Base-by-base conservation (phyloP, 208 protist species). In the Lotmaria passim region DNA sequence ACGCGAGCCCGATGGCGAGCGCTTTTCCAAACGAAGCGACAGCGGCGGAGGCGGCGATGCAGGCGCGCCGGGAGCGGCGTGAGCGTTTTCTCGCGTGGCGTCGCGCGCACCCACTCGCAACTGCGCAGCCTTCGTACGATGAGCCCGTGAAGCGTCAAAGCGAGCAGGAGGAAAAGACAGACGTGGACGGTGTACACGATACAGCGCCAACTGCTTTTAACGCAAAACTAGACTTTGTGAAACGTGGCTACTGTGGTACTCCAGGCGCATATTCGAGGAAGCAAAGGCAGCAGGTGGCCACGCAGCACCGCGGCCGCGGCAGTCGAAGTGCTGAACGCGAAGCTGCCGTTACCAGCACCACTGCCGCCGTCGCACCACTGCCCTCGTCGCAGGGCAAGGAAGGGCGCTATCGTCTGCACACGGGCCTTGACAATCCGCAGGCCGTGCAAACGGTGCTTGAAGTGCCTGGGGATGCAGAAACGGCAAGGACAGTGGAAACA, bases 21-120 rank as follows among this genome's bases (percentile, higher is more conserved):
- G 8, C 41, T 12, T 59, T 53, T 26, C 36, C 73, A 2, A 59
- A 46, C 3, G 46, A 53, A 1, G 51, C 31, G 11, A 34, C 28
- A 1, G 46, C 57, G 7, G 71, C 31, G 62, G 63, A 48, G 30
- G 60, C 53, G 7, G 56, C 63, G 14, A 56, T 47, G 47, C 24
- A 69, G 59, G 69, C 15, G 8, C 73, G 64, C 10, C 65, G 76
- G 3, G 63, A 56, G 39, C 58, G 78, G n/a, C 80, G 85, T 2
- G 62, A 86, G 26, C 66, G 71, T 5, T 93, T 93, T 46, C 74
- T 93, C 19, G 66, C 73, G 6, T 94, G 89, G 89, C 80, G 89
- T 52, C 55, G 69, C 21, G 55, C 47, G 0, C 73, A 82, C 62
- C 77, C 77, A 17, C 66, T 79, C 43, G 17, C 33, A 21, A 60